Base-by-base conservation (phyloP, 495 filamentous ascomycete species). In the Podospora conica region DNA sequence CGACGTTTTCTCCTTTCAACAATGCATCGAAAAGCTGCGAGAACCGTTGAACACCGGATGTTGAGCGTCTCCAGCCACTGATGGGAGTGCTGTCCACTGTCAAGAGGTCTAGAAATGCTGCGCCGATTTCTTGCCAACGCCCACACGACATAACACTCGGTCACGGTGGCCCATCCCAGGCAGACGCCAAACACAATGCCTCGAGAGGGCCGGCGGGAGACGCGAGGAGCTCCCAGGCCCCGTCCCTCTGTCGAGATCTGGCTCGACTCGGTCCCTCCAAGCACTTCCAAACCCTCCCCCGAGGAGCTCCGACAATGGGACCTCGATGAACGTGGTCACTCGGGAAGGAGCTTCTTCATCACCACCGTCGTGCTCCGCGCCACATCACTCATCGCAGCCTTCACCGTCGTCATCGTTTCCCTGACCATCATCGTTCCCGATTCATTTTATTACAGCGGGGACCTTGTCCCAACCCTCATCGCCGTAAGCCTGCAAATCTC, bases 171-270 rank as follows among this genome's bases (percentile, higher is more conserved):
- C 21, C 57, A 18, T 31, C 57, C 25, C 18, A 59, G 58, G 58
- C 58, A 33, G 58, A 59, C 58, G 25, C 58, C 25, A 29, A 20
- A 58, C 3, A 0, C 24, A 27, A 59, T 59, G 58, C 58, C 28
- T 31, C 29, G 12, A 33, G 58, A 59, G 15, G 24, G 9, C 27
- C 25, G 27, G 27, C 27, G 25, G 58, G 25, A 21, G 15, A 18
- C 58, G 9, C 55, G 18, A 59, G 5, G 40, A 48, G 40, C 27
- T 33, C 60, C 60, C 33, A 27, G 18, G 18, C 40, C 23, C 21
- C 64, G 68, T 28, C 69, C 65, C 18, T 20, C 53, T 11, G 66
- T 73, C 61, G 73, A 74, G 60, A 60, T 69, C 20, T 74, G 73
- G 73, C 69, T 73, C 9, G 71, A 73, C 15, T 55, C 60, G 3